Conservation (phyloP, 176 grass and related monocot species). For the Hordeum vulgare region DNA sequence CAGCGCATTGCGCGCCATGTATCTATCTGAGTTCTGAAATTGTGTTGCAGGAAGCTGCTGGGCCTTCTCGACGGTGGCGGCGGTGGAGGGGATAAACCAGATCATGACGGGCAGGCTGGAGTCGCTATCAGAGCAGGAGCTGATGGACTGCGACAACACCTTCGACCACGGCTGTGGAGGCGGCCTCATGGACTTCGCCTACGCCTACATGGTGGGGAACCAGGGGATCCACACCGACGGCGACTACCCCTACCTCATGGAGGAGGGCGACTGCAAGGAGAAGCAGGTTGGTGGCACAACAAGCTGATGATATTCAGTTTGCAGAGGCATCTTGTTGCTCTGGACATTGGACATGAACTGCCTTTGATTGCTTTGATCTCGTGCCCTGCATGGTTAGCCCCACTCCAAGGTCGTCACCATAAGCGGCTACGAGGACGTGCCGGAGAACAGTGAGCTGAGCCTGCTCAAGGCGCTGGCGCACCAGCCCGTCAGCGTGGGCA, state of each 20-base stretch:
- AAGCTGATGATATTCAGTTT: background rate
- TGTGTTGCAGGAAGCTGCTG: slow-evolving; percentile 68
- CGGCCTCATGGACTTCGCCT: slow-evolving; percentile 79
- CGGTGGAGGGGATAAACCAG: slow-evolving; percentile 82
- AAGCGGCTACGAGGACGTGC: slow-evolving; percentile 68
- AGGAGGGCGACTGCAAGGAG: slow-evolving; percentile 61
- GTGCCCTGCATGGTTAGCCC: slow-evolving; percentile 31
- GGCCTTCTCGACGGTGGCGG: slow-evolving; percentile 81
- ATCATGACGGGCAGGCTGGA: slow-evolving; percentile 64
- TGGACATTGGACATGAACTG: background rate
- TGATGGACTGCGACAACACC: slow-evolving; percentile 75
- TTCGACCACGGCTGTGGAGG: slow-evolving; percentile 56
- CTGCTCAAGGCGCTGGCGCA: slow-evolving; percentile 59
- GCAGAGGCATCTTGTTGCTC: background rate
- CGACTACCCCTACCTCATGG: slow-evolving; percentile 83
- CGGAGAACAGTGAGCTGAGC: slow-evolving; percentile 58
- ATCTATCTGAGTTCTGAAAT: background rate
- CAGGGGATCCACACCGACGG: slow-evolving; percentile 53
- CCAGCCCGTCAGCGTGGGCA: slow-evolving; percentile 76
- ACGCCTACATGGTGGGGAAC: slow-evolving; percentile 56
- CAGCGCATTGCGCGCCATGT: background rate
- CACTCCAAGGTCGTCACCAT: slow-evolving; percentile 39
- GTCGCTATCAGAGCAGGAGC: slow-evolving; percentile 74
- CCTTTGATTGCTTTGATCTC: background rate
- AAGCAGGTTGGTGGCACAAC: slow-evolving; percentile 37